Evolutionary conservation across 2,329 filamentous ascomycete genomes (phyloP).

Genomic region (Colletotrichum sp.): DNA sequence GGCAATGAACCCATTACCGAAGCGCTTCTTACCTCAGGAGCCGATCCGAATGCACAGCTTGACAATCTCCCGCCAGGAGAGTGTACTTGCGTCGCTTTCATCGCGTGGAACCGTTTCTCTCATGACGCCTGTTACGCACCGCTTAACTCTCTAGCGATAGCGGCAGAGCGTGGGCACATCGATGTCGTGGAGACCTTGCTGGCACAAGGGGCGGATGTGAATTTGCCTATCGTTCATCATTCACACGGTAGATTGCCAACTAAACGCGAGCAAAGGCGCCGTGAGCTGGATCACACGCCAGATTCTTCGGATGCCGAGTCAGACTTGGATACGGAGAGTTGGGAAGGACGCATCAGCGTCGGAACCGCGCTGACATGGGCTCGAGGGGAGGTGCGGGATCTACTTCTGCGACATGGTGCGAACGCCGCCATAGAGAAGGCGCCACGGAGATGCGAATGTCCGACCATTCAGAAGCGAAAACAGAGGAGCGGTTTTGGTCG

Average conservation of each 20-base stretch:
- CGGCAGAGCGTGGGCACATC: not conserved
- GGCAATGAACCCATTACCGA: not conserved
- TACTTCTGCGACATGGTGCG: not conserved
- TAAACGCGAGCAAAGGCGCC: not conserved
- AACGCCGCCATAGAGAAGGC: not conserved
- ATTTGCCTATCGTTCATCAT: not conserved
- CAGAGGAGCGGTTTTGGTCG: not conserved
- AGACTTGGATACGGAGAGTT: not conserved
- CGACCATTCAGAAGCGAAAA: not conserved
- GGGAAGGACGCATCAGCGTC: not conserved
- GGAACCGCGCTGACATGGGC: not conserved
- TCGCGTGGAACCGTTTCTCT: not conserved
- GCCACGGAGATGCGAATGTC: not conserved
- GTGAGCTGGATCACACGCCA: not conserved
- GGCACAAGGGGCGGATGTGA: not conserved
- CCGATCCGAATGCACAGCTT: not conserved
- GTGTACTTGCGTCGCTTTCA: not conserved
- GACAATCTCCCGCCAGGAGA: not conserved
- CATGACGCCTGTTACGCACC: not conserved
- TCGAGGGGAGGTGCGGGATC: not conserved
- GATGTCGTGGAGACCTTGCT: not conserved
- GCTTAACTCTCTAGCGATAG: not conserved
- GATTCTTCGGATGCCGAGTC: not conserved
- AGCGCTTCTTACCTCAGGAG: not conserved
- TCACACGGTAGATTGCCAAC: not conserved